phyloP scores from a whole-genome alignment of 2,329 filamentous ascomycete species.

The Venturia nashicola region DNA sequence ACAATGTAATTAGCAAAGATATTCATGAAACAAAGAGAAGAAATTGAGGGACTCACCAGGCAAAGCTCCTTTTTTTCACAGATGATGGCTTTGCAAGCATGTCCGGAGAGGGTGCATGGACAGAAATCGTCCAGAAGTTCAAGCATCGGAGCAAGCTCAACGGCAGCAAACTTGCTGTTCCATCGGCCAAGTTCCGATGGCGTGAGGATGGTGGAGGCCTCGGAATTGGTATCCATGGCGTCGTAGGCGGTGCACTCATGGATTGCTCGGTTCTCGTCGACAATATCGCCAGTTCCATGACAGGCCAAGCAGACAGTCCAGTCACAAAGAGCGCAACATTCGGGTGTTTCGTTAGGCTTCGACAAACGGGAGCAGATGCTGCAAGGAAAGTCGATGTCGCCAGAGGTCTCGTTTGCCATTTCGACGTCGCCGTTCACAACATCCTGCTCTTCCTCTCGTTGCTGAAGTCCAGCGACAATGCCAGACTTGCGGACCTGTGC shows the following conservation, averaged over 20 bases:
- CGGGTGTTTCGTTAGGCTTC: not conserved
- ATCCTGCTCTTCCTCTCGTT: not conserved
- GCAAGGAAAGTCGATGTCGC: not conserved
- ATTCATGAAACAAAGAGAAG: not conserved
- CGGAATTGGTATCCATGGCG: not conserved
- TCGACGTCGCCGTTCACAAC: not conserved
- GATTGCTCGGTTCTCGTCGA: not conserved
- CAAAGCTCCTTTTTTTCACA: not conserved
- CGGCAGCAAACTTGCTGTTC: not conserved
- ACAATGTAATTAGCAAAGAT: not conserved
- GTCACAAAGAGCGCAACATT: not conserved
- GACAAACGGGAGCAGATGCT: not conserved
- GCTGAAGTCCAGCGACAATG: not conserved
- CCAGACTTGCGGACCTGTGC: not conserved
- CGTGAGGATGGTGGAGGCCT: not conserved
- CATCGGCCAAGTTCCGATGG: not conserved
- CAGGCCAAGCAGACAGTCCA: not conserved
- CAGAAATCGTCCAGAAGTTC: not conserved
- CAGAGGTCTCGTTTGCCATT: not conserved
- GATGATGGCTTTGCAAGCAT: not conserved
- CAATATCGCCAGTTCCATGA: not conserved
- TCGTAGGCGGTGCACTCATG: not conserved
- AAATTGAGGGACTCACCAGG: not conserved
- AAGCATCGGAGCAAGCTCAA: not conserved
- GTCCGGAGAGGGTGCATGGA: not conserved